phyloP scores from a whole-genome alignment of 2,329 filamentous ascomycete species.

The Fusarium humuli region DNA sequence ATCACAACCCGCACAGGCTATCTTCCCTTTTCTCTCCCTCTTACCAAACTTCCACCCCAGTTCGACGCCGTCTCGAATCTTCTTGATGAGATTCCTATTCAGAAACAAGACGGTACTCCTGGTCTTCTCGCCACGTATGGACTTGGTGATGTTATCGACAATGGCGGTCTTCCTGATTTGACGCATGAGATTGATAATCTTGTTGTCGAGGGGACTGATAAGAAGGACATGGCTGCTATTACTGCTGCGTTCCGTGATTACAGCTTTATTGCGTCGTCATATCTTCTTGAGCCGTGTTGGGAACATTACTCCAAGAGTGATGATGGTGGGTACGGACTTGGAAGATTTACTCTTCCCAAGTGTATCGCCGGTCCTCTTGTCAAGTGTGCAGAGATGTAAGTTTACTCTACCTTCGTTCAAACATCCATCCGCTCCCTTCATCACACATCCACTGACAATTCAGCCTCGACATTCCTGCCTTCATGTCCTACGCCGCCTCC shows the following conservation, averaged over 20 bases:
- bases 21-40: conserved; percentile 31
- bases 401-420: no score
- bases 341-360: conserved; percentile 33
- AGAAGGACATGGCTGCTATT: conserved; percentile 34
- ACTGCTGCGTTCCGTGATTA: conserved; percentile 37
- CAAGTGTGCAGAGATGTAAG: conserved; percentile 38
- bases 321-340: conserved; percentile 29
- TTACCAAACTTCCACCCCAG: conserved; percentile 30
- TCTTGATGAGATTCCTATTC: conserved; percentile 34
- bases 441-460: background rate
- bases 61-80: conserved; percentile 35
- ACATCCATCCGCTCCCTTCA: no score
- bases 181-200: conserved; percentile 36
- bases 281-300: conserved; percentile 37
- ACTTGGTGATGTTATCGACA: conserved; percentile 32
- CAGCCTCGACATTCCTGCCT: conserved; percentile 35
- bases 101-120: conserved; percentile 33
- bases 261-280: conserved; percentile 35
- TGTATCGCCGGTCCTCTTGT: conserved; percentile 37
- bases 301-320: conserved; percentile 31
- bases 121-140: conserved; percentile 31
- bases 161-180: conserved; percentile 32
- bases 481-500: conserved; percentile 64
- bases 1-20: conserved; percentile 39
- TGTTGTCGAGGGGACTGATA: conserved; percentile 24